Conservation (phyloP, 169 alveolate genomes). For the Eimeria praecox region DNA sequence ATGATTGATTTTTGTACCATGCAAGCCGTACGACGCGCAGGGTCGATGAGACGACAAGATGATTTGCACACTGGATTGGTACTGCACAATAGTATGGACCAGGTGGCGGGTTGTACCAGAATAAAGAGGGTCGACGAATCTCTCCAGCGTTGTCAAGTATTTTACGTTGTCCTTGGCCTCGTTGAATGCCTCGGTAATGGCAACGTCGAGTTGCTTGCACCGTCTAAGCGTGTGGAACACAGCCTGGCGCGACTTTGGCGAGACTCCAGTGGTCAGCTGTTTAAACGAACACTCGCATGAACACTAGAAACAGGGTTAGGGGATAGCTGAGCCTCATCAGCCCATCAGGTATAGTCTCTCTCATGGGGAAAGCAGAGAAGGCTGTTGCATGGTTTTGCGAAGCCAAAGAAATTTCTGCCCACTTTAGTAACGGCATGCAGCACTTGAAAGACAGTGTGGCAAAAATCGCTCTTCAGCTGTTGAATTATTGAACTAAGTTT, state of each 20-base stretch:
- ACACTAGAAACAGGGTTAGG: not conserved
- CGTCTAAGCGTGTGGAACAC: constrained; percentile 81
- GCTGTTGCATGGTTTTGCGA: not conserved
- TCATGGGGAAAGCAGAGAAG: not conserved
- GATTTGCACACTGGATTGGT: not conserved
- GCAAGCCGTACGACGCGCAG: not conserved
- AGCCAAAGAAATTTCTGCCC: not conserved
- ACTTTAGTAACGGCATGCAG: constrained; percentile 84
- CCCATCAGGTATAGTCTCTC: not conserved
- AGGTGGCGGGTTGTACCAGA: constrained; percentile 86
- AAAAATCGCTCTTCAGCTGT: constrained; percentile 92
- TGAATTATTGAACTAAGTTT: constrained; percentile 93
- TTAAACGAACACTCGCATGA: not conserved
- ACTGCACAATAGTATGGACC: not conserved
- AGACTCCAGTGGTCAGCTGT: constrained; percentile 22
- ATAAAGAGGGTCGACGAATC: constrained; percentile 97
- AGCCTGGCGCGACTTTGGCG: constrained; percentile 80
- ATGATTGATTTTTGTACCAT: not conserved
- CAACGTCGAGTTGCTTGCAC: constrained; percentile 96
- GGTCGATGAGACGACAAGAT: not conserved
- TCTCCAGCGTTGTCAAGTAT: constrained; percentile 96
- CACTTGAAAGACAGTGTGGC: constrained; percentile 90
- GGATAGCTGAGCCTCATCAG: not conserved
- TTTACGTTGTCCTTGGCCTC: constrained; percentile 98
- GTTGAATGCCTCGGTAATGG: constrained; percentile 96